These are phyloP conservation scores for Grosmannia huntii DNA, from an alignment of 2,329 filamentous ascomycete genomes.

Conservation along the genomic window DNA sequence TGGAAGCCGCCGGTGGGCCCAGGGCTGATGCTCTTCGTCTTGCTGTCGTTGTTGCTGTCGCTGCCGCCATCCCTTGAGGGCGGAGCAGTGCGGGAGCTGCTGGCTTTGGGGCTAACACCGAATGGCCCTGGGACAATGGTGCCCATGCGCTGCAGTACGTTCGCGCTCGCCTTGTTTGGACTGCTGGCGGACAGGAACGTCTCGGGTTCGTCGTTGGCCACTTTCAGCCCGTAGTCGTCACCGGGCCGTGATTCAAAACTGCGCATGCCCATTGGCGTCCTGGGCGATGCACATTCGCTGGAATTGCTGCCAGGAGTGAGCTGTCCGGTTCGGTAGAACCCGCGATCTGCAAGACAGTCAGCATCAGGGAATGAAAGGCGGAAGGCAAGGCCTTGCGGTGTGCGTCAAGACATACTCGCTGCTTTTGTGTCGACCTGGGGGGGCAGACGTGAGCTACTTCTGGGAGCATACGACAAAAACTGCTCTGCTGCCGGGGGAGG, in stretches of 20 bases:
- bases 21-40: background rate
- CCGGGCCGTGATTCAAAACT: constrained; percentile 21
- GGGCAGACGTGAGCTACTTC: constrained; percentile 27
- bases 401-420: constrained; percentile 37
- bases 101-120: constrained; percentile 26
- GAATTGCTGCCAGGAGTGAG: constrained; percentile 51
- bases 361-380: constrained; percentile 8
- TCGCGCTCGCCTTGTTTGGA: constrained; percentile 28
- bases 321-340: constrained; percentile 41
- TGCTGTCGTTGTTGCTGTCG: background rate
- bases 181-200: constrained; percentile 35
- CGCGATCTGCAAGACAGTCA: constrained; percentile 34
- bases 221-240: constrained; percentile 32
- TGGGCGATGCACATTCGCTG: constrained; percentile 51
- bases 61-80: constrained; percentile 10
- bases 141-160: constrained; percentile 49
- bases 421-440: constrained; percentile 42
- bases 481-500: constrained; percentile 17
- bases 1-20: background rate
- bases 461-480: constrained; percentile 24
- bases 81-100: constrained; percentile 20
- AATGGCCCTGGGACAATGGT: constrained; percentile 56
- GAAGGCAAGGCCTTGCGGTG: background rate
- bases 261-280: constrained; percentile 35
- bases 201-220: constrained; percentile 26